Base-by-base conservation (phyloP, 371 early-diverging fungal species). In the Mucor racemosus region DNA sequence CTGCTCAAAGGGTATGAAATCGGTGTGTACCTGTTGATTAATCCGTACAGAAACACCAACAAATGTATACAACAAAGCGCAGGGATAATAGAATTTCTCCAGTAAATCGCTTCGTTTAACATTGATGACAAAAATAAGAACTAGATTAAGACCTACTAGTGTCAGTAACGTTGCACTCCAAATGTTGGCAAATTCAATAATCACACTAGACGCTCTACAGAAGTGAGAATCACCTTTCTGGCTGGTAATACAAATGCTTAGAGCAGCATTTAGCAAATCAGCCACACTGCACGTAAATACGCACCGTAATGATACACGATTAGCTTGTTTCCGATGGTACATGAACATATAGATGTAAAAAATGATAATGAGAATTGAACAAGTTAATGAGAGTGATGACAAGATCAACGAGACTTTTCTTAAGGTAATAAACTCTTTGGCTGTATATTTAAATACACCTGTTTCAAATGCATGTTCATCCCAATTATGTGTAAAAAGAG, bases 271-370 rank as follows among this genome's bases (percentile, higher is more conserved):
- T 4, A 72, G 35, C 0, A 58, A 10, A 26, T 71, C 59, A 5
- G 44, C 14, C 5, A 71, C 13, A n/a, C 57, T 40, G 7, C 65
- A 66, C 5, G 66, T 11, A n/a, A 66, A 65, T 17, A 77, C 77
- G 48, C 74, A 74, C 5, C 77, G 67, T 7, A 76, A 35, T 1
- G 77, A 76, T 33, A 76, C 69, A 17, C 74, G 66, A 42, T 76
- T 71, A 14, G 60, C 60, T n/a, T 60, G 13, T 5, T 26, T 39
- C 0, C 55, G 54, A n/a, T 63, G 55, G 14, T 33, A 41, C 11
- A 54, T 15, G 14, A 63, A 40, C 63, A 63, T 63, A 31, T 63
- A 63, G 7, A 63, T 40, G 41, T 63, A 63, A 9, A 63, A 14
- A 39, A 21, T 1, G 9, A 63, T 41, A 39, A 55, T 63, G 17